Evolutionary conservation across 202 grass and related monocot species (phyloP).

Genomic region (Saccharum hybrid): DNA sequence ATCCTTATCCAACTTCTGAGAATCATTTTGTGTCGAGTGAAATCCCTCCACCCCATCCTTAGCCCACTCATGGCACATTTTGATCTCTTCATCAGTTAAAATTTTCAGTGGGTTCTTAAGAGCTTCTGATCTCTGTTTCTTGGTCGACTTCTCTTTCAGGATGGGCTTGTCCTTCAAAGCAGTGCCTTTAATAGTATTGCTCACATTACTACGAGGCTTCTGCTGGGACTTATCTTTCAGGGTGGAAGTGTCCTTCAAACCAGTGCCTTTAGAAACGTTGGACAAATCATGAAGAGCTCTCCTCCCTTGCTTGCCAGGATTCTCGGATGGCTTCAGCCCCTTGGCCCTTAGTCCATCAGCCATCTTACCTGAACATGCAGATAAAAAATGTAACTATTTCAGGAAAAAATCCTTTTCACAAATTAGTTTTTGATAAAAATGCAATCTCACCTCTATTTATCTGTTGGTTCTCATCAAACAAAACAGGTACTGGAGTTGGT

Average conservation of each 20-base stretch:
- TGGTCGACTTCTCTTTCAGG: slow-evolving; percentile 39
- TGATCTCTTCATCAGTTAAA: slow-evolving; percentile 54
- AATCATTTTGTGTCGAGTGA: slow-evolving; percentile 58
- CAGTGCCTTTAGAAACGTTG: slow-evolving; percentile 38
- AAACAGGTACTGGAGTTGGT: slow-evolving; percentile 36
- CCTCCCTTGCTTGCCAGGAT: slow-evolving; percentile 38
- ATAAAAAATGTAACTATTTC: background rate
- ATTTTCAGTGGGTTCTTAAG: slow-evolving; percentile 47
- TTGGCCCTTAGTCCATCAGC: slow-evolving; percentile 51
- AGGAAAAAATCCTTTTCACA: background rate
- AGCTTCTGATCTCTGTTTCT: slow-evolving; percentile 45
- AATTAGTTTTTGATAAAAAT: slow-evolving; percentile 40
- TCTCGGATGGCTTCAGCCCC: background rate
- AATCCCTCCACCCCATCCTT: slow-evolving; percentile 60
- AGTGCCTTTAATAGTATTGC: slow-evolving; percentile 40
- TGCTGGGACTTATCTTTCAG: slow-evolving; percentile 19
- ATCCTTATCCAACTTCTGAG: slow-evolving; percentile 57
- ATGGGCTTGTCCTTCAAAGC: slow-evolving; percentile 47
- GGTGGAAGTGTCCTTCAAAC: slow-evolving; percentile 8
- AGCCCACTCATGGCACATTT: slow-evolving; percentile 62
- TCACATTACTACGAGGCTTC: slow-evolving; percentile 49
- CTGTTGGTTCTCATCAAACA: slow-evolving; percentile 59
- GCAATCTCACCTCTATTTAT: slow-evolving; percentile 48
- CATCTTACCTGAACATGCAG: slow-evolving; percentile 47
- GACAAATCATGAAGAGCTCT: slow-evolving; percentile 66